Percentiles rank a stretch among this genome's conserved stretches.
phyloP scores from a whole-genome alignment of 2,329 filamentous ascomycete species.

The Paecilomyces sp. region DNA sequence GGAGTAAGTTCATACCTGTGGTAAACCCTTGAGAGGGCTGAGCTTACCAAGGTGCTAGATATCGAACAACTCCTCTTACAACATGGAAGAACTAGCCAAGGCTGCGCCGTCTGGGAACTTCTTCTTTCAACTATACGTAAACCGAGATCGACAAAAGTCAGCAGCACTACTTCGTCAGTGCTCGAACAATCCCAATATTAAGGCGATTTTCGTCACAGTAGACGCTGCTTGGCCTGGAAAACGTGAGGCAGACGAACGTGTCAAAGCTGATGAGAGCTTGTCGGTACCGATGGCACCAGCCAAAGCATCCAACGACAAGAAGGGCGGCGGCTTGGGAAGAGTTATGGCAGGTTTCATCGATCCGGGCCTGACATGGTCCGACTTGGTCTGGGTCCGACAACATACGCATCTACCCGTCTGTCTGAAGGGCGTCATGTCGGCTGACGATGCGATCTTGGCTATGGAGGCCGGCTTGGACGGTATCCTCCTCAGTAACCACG shows the following conservation, averaged over 20 bases:
- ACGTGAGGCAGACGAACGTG: conserved; percentile 51
- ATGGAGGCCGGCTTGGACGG: conserved; percentile 46
- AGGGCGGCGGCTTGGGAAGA: conserved; percentile 47
- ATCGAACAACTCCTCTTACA: conserved; percentile 55
- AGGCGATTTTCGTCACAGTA: conserved; percentile 47
- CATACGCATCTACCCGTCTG: conserved; percentile 46
- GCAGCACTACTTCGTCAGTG: conserved; percentile 38
- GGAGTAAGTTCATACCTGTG: conserved; percentile 28
- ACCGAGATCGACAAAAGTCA: conserved; percentile 44
- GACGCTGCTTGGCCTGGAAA: conserved; percentile 50
- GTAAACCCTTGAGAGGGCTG: background rate
- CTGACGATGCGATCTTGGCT: conserved; percentile 48
- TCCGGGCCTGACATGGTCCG: conserved; percentile 45
- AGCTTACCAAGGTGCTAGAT: conserved; percentile 27
- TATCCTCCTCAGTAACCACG: conserved; percentile 53
- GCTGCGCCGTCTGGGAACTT: conserved; percentile 36
- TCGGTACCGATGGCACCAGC: conserved; percentile 39
- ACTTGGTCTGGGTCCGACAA: conserved; percentile 47
- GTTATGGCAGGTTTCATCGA: conserved; percentile 49
- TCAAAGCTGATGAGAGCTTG: conserved; percentile 40
- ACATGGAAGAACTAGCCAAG: conserved; percentile 48
- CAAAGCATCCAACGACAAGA: conserved; percentile 42
- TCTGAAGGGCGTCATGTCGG: conserved; percentile 51
- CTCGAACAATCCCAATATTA: conserved; percentile 34
- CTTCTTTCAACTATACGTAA: conserved; percentile 52